A percentile compares a stretch with the other conserved stretches of the same genome.
Evolutionary conservation across 441 rosid genomes (phyloP).

Genomic region (Rhodomyrtus psidioides): DNA sequence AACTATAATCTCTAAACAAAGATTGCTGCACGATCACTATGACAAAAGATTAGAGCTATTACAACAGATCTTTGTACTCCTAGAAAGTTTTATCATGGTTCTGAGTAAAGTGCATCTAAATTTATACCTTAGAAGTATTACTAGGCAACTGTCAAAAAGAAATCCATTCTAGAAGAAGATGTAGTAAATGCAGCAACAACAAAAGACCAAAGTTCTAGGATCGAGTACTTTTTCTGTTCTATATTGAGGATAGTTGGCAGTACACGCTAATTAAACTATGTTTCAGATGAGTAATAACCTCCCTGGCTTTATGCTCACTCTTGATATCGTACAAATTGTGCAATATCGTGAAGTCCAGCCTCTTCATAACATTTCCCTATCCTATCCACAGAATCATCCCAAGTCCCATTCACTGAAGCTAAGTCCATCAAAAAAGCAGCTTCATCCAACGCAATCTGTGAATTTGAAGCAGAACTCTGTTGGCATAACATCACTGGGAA

Average conservation of each 20-base stretch:
- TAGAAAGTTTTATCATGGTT: background rate
- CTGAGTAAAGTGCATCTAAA: background rate
- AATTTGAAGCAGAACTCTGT: background rate
- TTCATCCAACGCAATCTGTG: slow-evolving; percentile 69
- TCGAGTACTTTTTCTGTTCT: background rate
- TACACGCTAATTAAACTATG: background rate
- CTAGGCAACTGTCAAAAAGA: background rate
- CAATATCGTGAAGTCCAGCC: slow-evolving; percentile 63
- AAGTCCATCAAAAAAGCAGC: slow-evolving; percentile 81
- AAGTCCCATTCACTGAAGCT: slow-evolving; percentile 76
- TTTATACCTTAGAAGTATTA: background rate
- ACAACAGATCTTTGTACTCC: background rate
- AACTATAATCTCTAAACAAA: background rate
- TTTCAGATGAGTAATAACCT: background rate
- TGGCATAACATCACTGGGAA: too few species aligned
- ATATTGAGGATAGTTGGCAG: background rate
- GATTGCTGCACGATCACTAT: background rate
- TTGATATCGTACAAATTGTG: slow-evolving; percentile 44
- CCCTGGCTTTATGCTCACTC: slow-evolving; percentile 25
- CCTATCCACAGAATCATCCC: slow-evolving; percentile 51
- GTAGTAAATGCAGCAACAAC: background rate
- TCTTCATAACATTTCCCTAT: slow-evolving; percentile 59
- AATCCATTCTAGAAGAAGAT: background rate
- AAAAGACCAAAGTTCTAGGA: background rate
- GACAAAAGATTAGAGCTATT: background rate